Base-by-base conservation (phyloP, 192 early-diverging fungal species). In the Coemansia sp. region DNA sequence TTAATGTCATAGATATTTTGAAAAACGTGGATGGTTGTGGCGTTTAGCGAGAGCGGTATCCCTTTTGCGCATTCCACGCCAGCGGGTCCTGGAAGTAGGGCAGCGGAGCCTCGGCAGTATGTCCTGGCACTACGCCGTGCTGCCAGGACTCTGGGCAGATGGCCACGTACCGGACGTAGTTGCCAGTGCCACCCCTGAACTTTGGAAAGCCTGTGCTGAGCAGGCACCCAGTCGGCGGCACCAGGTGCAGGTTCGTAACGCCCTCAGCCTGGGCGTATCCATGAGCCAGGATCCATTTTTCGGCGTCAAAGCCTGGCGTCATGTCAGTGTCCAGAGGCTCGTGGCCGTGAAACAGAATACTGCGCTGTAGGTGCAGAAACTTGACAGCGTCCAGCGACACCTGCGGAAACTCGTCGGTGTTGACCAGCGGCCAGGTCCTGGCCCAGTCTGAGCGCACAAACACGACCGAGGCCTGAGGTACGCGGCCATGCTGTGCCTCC, bases 391-490 rank as follows among this genome's bases (percentile, higher is more conserved):
- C 63, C 9, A 82, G 72, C 19, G 56, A 57, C 26, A 82, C 77
- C 54, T 79, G 76, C 56, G 81, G 81, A 48, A 82, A 82, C 29
- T 68, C 68, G 40, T 77, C 72, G 7, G 77, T 72, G 40, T 82
- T 48, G 53, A 82, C 75, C n/a, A 52, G 27, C 8, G 81, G 81
- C 81, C 81, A 83, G 12, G 67, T 27, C 60, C 62, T 58, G 10
- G 76, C 80, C 81, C 81, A 83, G 63, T 83, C 81, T 2, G 81
- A 80, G 53, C 81, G 81, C 61, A 83, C 74, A 63, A 80, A 79
- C 24, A 83, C 81, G 7, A 80, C 76, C 0, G 81, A 46, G n/a
- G 66, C 42, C 27, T 21, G 37, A 6, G 81, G 81, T 14, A 83
- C 60, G 19, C 58, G 60, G 3, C 81, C 81, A 34, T 80, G 55